Conservation (phyloP, 306 rosid genomes). For the Prunus armeniaca region DNA sequence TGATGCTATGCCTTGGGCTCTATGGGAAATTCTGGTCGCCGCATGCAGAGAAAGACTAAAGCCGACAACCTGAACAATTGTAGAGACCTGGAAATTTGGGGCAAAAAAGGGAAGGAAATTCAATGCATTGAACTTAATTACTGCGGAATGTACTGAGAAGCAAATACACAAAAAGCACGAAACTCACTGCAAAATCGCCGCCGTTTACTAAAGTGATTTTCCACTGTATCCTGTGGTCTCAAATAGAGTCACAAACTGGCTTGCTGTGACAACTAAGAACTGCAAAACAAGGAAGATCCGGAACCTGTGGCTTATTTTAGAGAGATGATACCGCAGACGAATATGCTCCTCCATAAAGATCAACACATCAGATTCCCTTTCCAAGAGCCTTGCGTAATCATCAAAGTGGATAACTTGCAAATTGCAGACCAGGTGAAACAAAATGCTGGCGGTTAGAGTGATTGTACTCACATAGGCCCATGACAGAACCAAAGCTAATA, state of each 20-base stretch:
- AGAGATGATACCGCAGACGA: slow-evolving; percentile 70
- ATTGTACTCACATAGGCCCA: slow-evolving; percentile 76
- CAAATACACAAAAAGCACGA: background rate
- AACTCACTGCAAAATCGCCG: slow-evolving; percentile 87
- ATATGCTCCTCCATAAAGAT: slow-evolving; percentile 73
- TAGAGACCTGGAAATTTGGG: slow-evolving; percentile 52
- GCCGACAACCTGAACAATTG: slow-evolving; percentile 82
- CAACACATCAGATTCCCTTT: slow-evolving; percentile 58
- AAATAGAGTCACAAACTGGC: slow-evolving; percentile 65
- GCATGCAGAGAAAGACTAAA: slow-evolving; percentile 70
- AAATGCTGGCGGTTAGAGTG: slow-evolving; percentile 67
- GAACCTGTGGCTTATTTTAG: slow-evolving; percentile 84
- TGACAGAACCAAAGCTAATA: slow-evolving; percentile 46
- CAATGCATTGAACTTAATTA: background rate
- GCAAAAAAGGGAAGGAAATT: background rate
- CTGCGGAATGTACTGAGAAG: background rate
- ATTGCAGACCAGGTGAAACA: slow-evolving; percentile 85
- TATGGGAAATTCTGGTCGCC: slow-evolving; percentile 78
- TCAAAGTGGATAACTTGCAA: slow-evolving; percentile 79
- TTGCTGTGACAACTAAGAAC: slow-evolving; percentile 65
- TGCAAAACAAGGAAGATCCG: slow-evolving; percentile 69
- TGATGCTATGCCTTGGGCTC: slow-evolving; percentile 73
- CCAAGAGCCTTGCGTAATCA: slow-evolving; percentile 71
- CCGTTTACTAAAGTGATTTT: slow-evolving; percentile 51
- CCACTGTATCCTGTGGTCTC: slow-evolving; percentile 57